Evolutionary conservation across 2,329 filamentous ascomycete species (phyloP), one percentile per base, ranked within the genome.

Genomic region (Aspergillus transmontanensis): DNA sequence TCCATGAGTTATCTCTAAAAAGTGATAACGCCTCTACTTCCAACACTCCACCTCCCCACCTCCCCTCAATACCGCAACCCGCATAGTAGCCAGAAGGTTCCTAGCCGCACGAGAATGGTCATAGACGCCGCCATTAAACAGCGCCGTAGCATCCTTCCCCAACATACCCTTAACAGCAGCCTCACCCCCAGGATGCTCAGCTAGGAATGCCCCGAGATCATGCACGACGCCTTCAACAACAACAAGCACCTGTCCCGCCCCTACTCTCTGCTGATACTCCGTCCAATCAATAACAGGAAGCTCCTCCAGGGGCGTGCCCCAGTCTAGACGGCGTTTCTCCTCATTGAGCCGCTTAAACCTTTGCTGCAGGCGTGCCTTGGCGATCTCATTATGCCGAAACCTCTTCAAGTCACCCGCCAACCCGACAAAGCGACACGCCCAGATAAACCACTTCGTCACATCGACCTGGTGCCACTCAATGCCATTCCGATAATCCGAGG

Each of bases 401-500:
- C 46, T 12, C 16, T 60, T 53, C 26, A 62, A 28, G 45, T 62
- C 39, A 3, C 19, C 26, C 19, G 55, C 60, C n/a, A 50, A 34
- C 12, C 60, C 55, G 30, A 58, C 19, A 30, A 30, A 6, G 26
- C 28, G 34, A 28, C 43, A 58, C 2, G 4, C 32, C 55, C 12
- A 32, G 6, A 62, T 62, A 16, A 51, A 21, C 60, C 60, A 62
- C 23, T 62, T 62, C 26, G 60, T 53, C 32, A 43, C 21, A 45
- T 62, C 60, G 1, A 53, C 21, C 19, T 62, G 39, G 23, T 53
- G 36, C 60, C 60, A 62, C 19, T 45, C 41, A 12, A 46, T 41
- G 1, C 60, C 60, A 46, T 58, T 62, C 21, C 60, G 60, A 45
- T 58, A 62, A n/a, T 62, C 60, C n/a, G 34, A 51, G n/a, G 60